These are phyloP conservation scores for Lentinula sp. DNA, from an alignment of 768 basidiomycete species.

Conservation along the genomic window DNA sequence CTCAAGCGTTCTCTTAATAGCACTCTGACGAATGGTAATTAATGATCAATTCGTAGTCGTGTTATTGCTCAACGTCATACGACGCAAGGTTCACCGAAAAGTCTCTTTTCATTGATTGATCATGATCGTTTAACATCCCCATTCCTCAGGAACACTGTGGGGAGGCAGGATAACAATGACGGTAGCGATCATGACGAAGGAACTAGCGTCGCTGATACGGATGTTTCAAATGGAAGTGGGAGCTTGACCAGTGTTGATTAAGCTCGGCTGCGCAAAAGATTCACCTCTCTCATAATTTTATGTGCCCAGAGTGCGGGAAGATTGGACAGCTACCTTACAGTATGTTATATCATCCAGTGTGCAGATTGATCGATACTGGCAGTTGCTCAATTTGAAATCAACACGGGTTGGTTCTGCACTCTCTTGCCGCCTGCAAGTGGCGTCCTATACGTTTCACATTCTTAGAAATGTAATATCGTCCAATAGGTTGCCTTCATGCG, in stretches of 20 bases:
- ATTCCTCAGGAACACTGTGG: neutral
- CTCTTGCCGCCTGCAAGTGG: no score
- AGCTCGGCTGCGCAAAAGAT: neutral
- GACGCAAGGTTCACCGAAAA: conserved; percentile 5
- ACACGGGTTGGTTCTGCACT: no score
- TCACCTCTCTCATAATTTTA: no score
- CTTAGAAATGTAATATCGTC: neutral
- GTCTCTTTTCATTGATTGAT: neutral
- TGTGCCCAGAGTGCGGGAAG: neutral
- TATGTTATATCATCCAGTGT: no score
- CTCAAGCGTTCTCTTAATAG: conserved; percentile 29
- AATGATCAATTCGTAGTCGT: conserved; percentile 20
- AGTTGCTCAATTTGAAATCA: no score
- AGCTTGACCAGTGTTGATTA: conserved; percentile 9
- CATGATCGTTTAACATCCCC: neutral
- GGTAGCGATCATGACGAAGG: neutral
- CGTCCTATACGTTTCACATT: no score
- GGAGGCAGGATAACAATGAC: neutral
- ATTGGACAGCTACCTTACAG: no score
- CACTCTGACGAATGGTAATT: conserved; percentile 43
- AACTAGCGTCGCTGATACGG: conserved; percentile 6
- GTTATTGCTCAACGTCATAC: conserved; percentile 9
- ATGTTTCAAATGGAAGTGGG: neutral
- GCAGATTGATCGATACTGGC: no score
- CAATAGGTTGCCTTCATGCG: neutral